These are phyloP conservation scores for Nigrospora osmanthi DNA, from an alignment of 2,329 filamentous ascomycete genomes.

Conservation along the genomic window DNA sequence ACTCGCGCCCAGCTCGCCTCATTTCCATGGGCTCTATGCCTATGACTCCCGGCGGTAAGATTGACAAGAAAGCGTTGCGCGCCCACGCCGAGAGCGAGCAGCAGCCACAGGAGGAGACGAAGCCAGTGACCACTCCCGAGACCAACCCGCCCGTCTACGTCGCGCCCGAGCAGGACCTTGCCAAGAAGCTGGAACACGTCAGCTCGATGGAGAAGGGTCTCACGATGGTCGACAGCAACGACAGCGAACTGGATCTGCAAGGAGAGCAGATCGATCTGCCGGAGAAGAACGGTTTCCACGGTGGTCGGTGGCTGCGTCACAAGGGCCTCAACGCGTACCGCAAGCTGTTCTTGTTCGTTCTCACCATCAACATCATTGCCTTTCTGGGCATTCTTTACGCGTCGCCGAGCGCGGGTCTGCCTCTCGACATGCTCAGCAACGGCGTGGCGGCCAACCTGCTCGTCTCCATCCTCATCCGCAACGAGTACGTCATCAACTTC, in stretches of 20 bases:
- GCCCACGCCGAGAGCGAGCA: neutral
- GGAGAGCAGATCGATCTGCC: constrained; percentile 1
- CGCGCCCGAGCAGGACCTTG: neutral
- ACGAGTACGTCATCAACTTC: constrained; percentile 34
- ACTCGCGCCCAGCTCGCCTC: neutral
- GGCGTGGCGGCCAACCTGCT: constrained; percentile 42
- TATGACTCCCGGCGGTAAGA: neutral
- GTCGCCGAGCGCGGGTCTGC: constrained; percentile 25
- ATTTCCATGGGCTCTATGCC: neutral
- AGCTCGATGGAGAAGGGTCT: neutral
- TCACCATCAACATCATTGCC: constrained; percentile 2
- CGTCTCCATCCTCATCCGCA: constrained; percentile 44
- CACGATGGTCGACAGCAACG: neutral
- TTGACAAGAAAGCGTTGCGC: constrained; percentile 1
- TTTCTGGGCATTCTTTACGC: constrained; percentile 30
- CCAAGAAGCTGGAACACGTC: neutral
- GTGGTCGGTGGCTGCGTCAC: neutral
- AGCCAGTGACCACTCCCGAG: neutral
- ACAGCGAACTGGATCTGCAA: neutral
- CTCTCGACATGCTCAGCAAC: constrained; percentile 9
- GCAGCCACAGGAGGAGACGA: neutral
- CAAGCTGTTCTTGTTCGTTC: constrained; percentile 2
- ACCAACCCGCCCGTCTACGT: neutral
- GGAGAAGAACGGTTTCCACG: constrained; percentile 1
- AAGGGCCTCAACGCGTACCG: constrained; percentile 2